Evolutionary conservation across 257 asterid species (phyloP).

Genomic region (Thymus mandschuricus): DNA sequence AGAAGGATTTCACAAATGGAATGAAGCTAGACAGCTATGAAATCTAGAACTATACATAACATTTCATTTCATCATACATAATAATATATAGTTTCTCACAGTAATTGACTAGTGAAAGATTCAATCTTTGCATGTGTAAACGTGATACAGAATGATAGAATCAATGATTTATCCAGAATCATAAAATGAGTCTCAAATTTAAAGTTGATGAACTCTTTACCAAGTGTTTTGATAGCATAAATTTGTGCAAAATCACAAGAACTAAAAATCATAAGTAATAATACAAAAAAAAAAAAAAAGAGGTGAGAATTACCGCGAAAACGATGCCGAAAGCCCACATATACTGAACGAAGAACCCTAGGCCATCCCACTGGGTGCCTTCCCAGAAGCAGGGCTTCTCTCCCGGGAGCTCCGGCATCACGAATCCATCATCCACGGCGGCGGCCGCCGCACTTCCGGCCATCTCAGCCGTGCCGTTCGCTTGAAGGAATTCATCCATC

Average conservation of each 20-base stretch:
- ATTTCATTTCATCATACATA: background rate
- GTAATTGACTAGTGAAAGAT: constrained; percentile 3
- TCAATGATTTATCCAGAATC: background rate
- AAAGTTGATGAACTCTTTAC: no score
- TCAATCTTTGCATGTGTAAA: constrained; percentile 1
- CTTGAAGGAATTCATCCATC: constrained; percentile 37
- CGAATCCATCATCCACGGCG: constrained; percentile 61
- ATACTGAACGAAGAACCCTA: constrained; percentile 89
- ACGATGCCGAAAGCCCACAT: constrained; percentile 94
- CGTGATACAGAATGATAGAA: background rate
- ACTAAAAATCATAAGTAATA: no score
- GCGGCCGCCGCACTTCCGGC: constrained; percentile 15
- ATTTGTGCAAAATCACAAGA: no score
- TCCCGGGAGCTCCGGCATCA: constrained; percentile 84
- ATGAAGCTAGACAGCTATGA: background rate
- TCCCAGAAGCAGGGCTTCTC: constrained; percentile 73
- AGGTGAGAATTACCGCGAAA: constrained; percentile 64
- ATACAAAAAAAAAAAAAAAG: background rate
- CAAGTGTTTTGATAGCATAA: no score
- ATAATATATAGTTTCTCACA: background rate
- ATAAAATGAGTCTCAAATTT: no score
- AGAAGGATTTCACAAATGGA: background rate
- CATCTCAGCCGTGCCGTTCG: constrained; percentile 27
- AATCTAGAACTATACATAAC: no score
- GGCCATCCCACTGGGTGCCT: constrained; percentile 86